Evolutionary conservation across 257 asterid genomes (phyloP), one percentile per base, ranked within the genome.

Genomic region (Nicotiana tomentosiformis): DNA sequence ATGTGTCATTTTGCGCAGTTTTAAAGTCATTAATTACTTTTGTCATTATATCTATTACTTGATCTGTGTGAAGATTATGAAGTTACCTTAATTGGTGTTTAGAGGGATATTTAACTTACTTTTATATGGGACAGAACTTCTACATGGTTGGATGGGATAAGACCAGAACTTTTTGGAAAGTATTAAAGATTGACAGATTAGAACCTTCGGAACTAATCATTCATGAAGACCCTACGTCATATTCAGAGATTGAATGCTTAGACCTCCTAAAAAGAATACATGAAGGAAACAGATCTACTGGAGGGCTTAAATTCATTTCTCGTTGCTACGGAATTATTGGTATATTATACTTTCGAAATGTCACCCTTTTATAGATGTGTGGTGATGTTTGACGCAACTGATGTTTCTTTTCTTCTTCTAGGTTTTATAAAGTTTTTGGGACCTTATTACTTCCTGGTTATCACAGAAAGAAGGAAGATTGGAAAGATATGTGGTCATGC

Each of bases 381-480:
- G 18, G 33, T 7, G 15, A 30, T 58, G 5, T 23, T 18, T 32
- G 66, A 46, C 5, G 14, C 37, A 83, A 72, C 84, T 87, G 7
- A 46, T 84, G 57, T 32, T 78, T 81, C 35, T 84, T 85, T 46
- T 72, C 26, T 53, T 77, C 15, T 82, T 84, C 39, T 88, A 96
- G 99, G 99, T 29, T 94, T 96, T 85, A 83, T 94, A 65, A 96
- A 90, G 85, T 91, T 96, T 88, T 90, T 94, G 97, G 98, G 97
- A 77, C 97, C 99, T 57, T 89, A 94, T 89, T 94, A 96, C 91
- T 90, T 96, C 93, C 84, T 94, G 69, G 93, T 96, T 86, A 91
- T 96, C 85, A 94, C 98, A 68, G 88, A 93, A 83, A 89, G 97
- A 87, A 90, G 86, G 93, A 90, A 92, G 92, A 92, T 93, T 18